Evolutionary conservation across 305 asterid species (phyloP).

Genomic region (Lippia alba): DNA sequence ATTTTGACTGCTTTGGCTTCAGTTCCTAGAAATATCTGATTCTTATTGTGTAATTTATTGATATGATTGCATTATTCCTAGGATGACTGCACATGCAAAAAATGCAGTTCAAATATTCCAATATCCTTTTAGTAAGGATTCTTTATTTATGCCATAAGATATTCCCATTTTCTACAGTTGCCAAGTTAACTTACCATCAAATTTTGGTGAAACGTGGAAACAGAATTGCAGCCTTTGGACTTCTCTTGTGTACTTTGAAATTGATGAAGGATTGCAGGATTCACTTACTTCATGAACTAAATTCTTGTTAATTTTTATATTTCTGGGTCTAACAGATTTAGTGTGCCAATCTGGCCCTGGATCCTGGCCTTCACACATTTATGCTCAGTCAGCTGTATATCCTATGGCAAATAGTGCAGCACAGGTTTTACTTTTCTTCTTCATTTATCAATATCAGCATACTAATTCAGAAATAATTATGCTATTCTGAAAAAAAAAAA

Average conservation of each 20-base stretch:
- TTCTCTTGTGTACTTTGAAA: background rate
- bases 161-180: constrained; percentile 8
- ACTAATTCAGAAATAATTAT: constrained; percentile 12
- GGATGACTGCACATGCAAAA: constrained; percentile 1
- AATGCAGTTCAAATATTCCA: background rate
- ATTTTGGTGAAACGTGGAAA: background rate
- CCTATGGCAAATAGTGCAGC: constrained; percentile 99
- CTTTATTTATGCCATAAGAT: constrained; percentile 2
- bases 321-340: constrained; percentile 66
- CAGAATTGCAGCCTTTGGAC: background rate
- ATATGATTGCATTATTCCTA: background rate
- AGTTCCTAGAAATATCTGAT: background rate
- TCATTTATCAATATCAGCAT: constrained; percentile 30
- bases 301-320: constrained; percentile 33
- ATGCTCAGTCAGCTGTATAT: constrained; percentile 88
- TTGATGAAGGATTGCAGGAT: constrained; percentile 1
- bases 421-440: constrained; percentile 65
- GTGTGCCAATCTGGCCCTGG: constrained; percentile 99
- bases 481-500: constrained; percentile 12
- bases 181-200: constrained; percentile 15
- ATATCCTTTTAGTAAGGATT: constrained; percentile 4
- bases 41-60: background rate
- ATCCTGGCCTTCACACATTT: constrained; percentile 89
- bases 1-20: background rate
- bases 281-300: constrained; percentile 23